Evolutionary conservation across 495 filamentous ascomycete genomes (phyloP), one percentile per base, ranked within the genome.

Genomic region (Penicillium macrosclerotiorum): DNA sequence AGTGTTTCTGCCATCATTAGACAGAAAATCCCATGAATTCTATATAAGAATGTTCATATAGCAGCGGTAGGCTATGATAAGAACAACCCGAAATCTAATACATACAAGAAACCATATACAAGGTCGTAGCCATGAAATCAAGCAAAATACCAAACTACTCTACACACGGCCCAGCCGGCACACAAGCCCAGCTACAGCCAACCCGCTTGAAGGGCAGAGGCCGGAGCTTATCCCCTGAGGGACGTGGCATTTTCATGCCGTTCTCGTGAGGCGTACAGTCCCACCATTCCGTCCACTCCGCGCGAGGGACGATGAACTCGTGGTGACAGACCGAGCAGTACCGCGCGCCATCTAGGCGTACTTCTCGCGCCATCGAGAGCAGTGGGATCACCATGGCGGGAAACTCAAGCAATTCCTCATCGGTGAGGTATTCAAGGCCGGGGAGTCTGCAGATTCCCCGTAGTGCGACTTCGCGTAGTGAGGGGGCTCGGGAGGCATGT

Each of bases 211-310:
- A 86, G 1, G 86, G 86, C 29, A 89, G 62, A 26, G 73, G 68
- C 7, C 68, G 62, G 16, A 73, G 49, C 42, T 37, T 58, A 41
- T 68, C 65, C 0, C 64, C 64, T n/a, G 64, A 57, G 20, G 37
- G 32, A 7, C 71, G 60, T 1, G 68, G 62, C 30, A 62, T 53
- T 49, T 73, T 73, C 45, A 73, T 52, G 11, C 71, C 71, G 41
- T 68, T 75, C 51, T 75, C 71, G 42, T 67, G 65, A 1, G 67
- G 68, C 7, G 54, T 65, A 44, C 58, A 69, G 49, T 80, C 74
- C 81, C 83, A 88, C 78, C 83, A 89, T 58, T 90, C 85, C 37
- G 87, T 73, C 86, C 86, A 90, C 51, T 86, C 75, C 0, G 83
- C 71, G 8, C 82, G 62, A 27, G 79, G 72, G 24, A 85, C 63